Conservation (phyloP, 2,329 filamentous ascomycete genomes). For the Paraphoma sp. region DNA sequence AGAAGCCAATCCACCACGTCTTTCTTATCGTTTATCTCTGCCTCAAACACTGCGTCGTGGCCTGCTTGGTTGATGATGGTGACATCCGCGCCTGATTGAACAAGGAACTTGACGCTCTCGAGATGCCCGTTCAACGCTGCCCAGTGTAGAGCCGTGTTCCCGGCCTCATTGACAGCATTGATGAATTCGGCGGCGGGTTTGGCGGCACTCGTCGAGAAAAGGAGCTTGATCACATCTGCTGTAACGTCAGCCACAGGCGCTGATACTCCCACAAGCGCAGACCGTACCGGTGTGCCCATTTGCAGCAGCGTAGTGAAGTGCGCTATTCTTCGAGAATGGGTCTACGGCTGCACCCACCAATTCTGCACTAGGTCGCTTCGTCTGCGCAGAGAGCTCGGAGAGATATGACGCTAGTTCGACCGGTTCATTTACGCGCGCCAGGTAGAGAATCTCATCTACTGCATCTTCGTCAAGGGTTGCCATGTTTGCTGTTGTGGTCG, state of each 20-base stretch:
- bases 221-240: constrained; percentile 41
- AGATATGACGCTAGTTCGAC: constrained; percentile 69
- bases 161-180: constrained; percentile 76
- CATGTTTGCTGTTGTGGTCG: constrained; percentile 20
- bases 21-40: constrained; percentile 57
- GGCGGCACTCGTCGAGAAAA: constrained; percentile 47
- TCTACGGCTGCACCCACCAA: constrained; percentile 76
- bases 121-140: constrained; percentile 89
- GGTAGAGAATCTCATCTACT: constrained; percentile 91
- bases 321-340: constrained; percentile 75
- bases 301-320: constrained; percentile 88
- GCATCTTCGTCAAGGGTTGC: constrained; percentile 66
- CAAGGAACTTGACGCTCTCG: constrained; percentile 76
- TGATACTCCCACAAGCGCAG: background rate
- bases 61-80: constrained; percentile 82
- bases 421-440: constrained; percentile 78
- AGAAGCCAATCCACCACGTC: constrained; percentile 58
- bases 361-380: constrained; percentile 64
- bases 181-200: constrained; percentile 57
- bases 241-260: constrained; percentile 23
- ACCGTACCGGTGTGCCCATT: constrained; percentile 80
- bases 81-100: constrained; percentile 78
- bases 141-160: constrained; percentile 95
- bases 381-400: constrained; percentile 65
- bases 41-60: constrained; percentile 66